Percentiles rank a stretch among this genome's conserved stretches.
Evolutionary conservation across 2,329 filamentous ascomycete genomes (phyloP).

Genomic region (Fusarium agapanthi): DNA sequence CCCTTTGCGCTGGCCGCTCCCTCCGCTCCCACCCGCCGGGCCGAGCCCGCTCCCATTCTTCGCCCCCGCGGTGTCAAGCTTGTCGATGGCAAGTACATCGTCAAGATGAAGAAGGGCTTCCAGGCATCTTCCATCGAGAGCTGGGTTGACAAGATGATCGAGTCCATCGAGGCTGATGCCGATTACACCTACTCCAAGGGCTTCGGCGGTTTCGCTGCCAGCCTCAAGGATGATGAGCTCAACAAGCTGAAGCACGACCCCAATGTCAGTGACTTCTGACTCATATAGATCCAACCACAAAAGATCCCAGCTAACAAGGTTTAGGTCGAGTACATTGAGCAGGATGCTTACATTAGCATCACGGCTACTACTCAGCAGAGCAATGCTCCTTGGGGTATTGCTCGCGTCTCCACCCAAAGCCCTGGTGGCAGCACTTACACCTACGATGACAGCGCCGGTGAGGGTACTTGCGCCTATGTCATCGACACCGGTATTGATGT

Average conservation of each 20-base stretch:
- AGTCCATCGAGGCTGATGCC: conserved; percentile 44
- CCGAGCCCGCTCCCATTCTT: conserved; percentile 47
- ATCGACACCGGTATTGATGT: conserved; percentile 57
- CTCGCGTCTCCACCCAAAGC: conserved; percentile 48
- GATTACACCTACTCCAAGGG: conserved; percentile 42
- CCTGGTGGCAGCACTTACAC: conserved; percentile 46
- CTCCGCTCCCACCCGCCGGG: conserved; percentile 44
- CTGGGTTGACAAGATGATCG: conserved; percentile 37
- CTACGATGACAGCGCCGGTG: conserved; percentile 52
- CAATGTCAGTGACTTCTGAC: conserved; percentile 21
- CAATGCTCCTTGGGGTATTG: conserved; percentile 52
- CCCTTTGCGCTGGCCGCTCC: conserved; percentile 46
- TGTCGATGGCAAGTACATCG: conserved; percentile 50
- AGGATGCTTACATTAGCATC: conserved; percentile 47
- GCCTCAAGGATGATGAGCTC: conserved; percentile 40
- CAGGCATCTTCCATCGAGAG: conserved; percentile 21
- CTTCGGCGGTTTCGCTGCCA: conserved; percentile 43
- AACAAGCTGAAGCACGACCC: conserved; percentile 40
- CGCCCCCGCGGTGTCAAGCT: conserved; percentile 44
- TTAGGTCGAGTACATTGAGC: conserved; percentile 52
- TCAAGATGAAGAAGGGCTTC: conserved; percentile 46
- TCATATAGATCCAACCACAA: background rate
- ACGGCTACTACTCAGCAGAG: conserved; percentile 44
- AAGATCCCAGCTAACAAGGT: background rate
- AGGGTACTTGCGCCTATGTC: conserved; percentile 55